phyloP scores from a whole-genome alignment of 2,329 filamentous ascomycete genomes.

The Colletotrichum salicis region DNA sequence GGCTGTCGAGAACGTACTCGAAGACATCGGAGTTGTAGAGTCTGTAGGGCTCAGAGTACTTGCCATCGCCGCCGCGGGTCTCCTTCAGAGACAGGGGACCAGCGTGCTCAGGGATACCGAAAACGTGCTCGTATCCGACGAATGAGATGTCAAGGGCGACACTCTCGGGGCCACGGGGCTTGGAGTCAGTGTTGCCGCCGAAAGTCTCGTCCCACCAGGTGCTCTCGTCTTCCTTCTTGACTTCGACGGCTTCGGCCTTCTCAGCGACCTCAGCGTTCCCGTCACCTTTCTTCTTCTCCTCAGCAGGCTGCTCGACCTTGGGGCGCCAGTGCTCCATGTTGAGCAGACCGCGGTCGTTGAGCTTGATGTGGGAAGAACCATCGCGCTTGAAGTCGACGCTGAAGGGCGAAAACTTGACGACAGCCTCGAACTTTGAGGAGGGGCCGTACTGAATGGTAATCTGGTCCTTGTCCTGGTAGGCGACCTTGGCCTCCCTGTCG shows the following conservation, averaged over 20 bases:
- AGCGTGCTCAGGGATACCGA: conserved; percentile 92
- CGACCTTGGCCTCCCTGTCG: conserved; percentile 77
- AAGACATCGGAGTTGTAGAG: conserved; percentile 98
- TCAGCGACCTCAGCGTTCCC: conserved; percentile 41
- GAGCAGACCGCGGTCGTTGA: conserved; percentile 90
- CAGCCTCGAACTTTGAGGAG: conserved; percentile 78
- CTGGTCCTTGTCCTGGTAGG: conserved; percentile 71
- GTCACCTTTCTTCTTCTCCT: conserved; percentile 65
- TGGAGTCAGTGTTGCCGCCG: conserved; percentile 93
- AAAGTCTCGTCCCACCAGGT: conserved; percentile 99
- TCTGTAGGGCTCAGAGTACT: conserved; percentile 89
- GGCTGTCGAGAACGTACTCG: conserved; percentile 95
- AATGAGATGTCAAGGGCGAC: conserved; percentile 92
- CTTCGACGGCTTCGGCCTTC: conserved; percentile 50
- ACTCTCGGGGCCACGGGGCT: conserved; percentile 94
- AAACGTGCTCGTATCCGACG: conserved; percentile 90
- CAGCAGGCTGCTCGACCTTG: conserved; percentile 74
- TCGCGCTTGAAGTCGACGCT: conserved; percentile 87
- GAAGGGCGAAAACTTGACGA: conserved; percentile 87
- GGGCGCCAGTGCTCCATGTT: conserved; percentile 97
- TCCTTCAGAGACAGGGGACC: conserved; percentile 88
- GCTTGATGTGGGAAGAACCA: conserved; percentile 81
- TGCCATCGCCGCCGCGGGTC: conserved; percentile 87
- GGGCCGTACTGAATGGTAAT: conserved; percentile 85
- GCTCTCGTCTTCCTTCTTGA: conserved; percentile 74